Percentiles rank a stretch among this genome's conserved stretches.
Conservation (phyloP, 768 basidiomycete species). For the Kwoniella sp. region DNA sequence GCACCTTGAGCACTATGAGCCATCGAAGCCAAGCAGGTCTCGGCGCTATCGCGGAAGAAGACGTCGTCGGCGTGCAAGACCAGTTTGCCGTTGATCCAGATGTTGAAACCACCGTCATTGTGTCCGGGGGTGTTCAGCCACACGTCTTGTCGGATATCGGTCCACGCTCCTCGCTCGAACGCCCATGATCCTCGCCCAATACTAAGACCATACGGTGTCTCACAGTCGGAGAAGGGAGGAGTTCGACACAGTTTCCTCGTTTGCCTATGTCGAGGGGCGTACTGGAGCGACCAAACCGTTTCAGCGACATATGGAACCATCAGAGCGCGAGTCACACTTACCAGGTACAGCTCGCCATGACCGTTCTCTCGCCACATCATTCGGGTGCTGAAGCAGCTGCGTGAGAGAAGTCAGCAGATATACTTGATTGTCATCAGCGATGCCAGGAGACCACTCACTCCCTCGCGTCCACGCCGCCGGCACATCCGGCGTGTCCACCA, state of each 20-base stretch:
- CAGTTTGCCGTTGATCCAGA: constrained; percentile 64
- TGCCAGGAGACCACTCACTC: constrained; percentile 11
- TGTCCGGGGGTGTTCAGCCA: constrained; percentile 72
- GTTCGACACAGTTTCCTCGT: constrained; percentile 62
- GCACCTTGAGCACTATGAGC: constrained; percentile 4
- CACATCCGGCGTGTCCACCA: constrained; percentile 49
- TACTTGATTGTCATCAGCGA: neutral
- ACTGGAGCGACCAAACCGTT: constrained; percentile 59
- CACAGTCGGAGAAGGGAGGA: constrained; percentile 66
- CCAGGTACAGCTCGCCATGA: constrained; percentile 65
- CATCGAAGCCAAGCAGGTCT: constrained; percentile 14
- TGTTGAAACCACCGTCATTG: constrained; percentile 67
- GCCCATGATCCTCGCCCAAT: constrained; percentile 71
- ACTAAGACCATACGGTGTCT: constrained; percentile 70
- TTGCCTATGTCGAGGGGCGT: constrained; percentile 66
- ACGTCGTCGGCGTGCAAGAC: constrained; percentile 17
- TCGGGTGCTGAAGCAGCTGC: constrained; percentile 74
- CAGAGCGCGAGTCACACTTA: constrained; percentile 53
- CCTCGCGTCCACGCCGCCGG: constrained; percentile 25
- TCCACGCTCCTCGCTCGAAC: constrained; percentile 69
- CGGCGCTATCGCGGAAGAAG: constrained; percentile 7
- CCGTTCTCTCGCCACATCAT: constrained; percentile 69
- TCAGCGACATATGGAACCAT: neutral
- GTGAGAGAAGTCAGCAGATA: constrained; percentile 5
- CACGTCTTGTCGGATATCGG: constrained; percentile 68